Base-by-base conservation (phyloP, 495 filamentous ascomycete genomes). In the Acidomyces sp. region DNA sequence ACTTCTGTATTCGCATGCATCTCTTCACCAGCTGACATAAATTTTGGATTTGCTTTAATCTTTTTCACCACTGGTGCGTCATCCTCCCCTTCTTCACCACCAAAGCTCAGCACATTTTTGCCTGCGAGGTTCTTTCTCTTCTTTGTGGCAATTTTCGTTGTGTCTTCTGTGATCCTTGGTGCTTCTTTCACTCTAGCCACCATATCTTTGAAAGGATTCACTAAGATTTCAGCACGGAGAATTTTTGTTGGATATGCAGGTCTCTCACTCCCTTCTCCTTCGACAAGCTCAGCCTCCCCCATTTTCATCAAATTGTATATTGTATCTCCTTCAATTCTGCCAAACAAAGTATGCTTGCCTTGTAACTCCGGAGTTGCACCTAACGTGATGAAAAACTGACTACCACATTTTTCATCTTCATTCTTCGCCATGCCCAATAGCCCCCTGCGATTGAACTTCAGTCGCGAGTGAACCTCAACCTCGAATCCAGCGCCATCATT, bases 321-420 rank as follows among this genome's bases (percentile, higher is more conserved):
- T 39, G 85, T 94, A 42, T 95, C 86, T 3, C 90, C 90, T 28
- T 80, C 85, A 39, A 99, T 69, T 39, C 92, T 70, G 31, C 90
- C 90, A 64, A 99, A 96, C 52, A 64, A 45, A 7, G 61, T 62
- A 34, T 59, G 93, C 55, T 83, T 78, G 41, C 80, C 82, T 34
- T 77, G 80, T 59, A 99, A 54, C 62, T 96, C 87, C 23, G 80
- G 73, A 37, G 83, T 79, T 37, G 80, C 80, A 21, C 70, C 78
- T 31, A 99, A 66, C 1, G 90, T 95, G 38, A 99, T 72, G 61
- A 99, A 99, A 66, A 96, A 96, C 64, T 99, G 90, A 60, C 84
- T 92, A 29, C 82, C 81, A 61, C 94, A 93, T 21, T 78, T 77
- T 48, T 87, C 74, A 48, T 81, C 80, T 29, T 80, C 71, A 23